These are phyloP conservation scores for Aureobasidium sp. DNA, from an alignment of 2,329 filamentous ascomycete species.

Conservation along the genomic window DNA sequence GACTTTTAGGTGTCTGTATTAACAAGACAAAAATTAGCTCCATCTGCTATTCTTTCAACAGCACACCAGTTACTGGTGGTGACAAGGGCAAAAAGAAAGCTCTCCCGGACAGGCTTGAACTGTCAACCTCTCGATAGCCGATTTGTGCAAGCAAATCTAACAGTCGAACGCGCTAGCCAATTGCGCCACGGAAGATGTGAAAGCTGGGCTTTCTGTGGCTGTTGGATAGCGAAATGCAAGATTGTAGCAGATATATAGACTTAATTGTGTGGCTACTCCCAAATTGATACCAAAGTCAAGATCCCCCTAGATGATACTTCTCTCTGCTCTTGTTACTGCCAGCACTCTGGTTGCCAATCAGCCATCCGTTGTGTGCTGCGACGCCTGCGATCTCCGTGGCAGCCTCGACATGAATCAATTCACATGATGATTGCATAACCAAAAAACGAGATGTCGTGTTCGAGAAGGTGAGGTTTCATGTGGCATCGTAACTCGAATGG, in stretches of 20 bases:
- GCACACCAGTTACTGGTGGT: too few species aligned
- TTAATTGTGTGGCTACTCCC: too few species aligned
- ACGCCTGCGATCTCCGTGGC: background rate
- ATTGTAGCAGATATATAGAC: background rate
- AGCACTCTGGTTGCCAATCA: too few species aligned
- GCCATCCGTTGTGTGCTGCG: too few species aligned
- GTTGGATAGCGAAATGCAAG: background rate
- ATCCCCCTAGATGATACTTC: too few species aligned
- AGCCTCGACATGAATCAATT: background rate
- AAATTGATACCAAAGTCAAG: background rate
- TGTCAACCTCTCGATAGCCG: slow-evolving; percentile 7
- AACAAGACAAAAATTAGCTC: too few species aligned
- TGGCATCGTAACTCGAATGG: too few species aligned
- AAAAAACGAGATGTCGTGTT: too few species aligned
- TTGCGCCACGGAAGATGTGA: slow-evolving; percentile 9
- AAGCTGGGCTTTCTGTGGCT: background rate
- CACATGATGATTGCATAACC: too few species aligned
- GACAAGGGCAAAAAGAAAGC: background rate
- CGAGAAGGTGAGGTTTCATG: too few species aligned
- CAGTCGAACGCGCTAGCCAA: slow-evolving; percentile 12
- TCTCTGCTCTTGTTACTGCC: background rate
- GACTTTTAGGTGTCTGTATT: too few species aligned
- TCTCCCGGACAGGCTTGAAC: slow-evolving; percentile 7
- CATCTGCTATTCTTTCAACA: background rate
- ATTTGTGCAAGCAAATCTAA: background rate